Evolutionary conservation across 78 protist genomes (phyloP).

Genomic region (Neovahlkampfia damariscottae): DNA sequence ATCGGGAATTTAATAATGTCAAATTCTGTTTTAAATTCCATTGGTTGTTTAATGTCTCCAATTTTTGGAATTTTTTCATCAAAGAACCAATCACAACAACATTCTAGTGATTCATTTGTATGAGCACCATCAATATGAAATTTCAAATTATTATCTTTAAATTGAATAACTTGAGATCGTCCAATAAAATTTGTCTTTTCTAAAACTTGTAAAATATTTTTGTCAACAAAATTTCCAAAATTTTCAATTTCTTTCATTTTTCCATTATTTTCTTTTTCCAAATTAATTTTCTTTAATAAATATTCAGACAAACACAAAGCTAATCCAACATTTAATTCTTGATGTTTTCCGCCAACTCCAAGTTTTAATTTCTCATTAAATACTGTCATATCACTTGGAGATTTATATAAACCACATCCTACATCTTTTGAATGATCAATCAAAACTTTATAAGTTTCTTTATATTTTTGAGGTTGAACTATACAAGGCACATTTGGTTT

Average conservation of each 20-base stretch:
- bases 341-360: constrained; percentile 61
- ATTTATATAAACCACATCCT: not conserved
- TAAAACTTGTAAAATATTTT: constrained; percentile 32
- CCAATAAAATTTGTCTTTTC: constrained; percentile 39
- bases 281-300: constrained; percentile 1
- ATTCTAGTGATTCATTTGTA: constrained; percentile 48
- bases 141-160: not conserved
- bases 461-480: constrained; percentile 24
- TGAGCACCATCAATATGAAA: constrained; percentile 75
- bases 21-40: not conserved
- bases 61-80: constrained; percentile 12
- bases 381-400: not conserved
- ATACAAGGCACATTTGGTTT: constrained; percentile 33
- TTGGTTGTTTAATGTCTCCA: not conserved
- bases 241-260: not conserved
- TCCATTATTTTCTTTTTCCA: not conserved
- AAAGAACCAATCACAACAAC: constrained; percentile 50
- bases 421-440: constrained; percentile 2
- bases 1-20: not conserved
- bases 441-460: constrained; percentile 38
- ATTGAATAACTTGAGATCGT: constrained; percentile 41
- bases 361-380: not conserved
- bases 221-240: not conserved
- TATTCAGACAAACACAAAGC: constrained; percentile 32
- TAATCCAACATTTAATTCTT: constrained; percentile 49